A percentile compares a stretch with the other conserved stretches of the same genome.
Evolutionary conservation across 768 basidiomycete genomes (phyloP).

Genomic region (Tricholoma matsutake): DNA sequence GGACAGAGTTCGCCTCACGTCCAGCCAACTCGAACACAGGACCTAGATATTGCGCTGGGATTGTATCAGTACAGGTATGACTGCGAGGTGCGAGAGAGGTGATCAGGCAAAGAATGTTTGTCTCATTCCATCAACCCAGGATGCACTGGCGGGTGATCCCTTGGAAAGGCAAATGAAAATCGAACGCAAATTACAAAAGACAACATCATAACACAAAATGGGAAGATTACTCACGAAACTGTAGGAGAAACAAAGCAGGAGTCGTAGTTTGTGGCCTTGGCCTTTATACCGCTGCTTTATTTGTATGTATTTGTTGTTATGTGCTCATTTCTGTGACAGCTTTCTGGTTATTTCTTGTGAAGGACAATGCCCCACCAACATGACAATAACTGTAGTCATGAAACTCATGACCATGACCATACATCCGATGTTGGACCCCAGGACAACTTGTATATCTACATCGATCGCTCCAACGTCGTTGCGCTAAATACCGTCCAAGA

Average conservation of each 20-base stretch:
- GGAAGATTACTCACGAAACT: conserved; percentile 21
- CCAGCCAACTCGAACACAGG: conserved; percentile 18
- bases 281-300: background rate
- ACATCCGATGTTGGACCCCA: conserved; percentile 52
- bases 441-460: conserved; percentile 70
- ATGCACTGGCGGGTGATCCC: conserved; percentile 71
- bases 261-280: background rate
- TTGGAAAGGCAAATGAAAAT: conserved; percentile 61
- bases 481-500: conserved; percentile 65
- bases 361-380: conserved; percentile 53
- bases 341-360: background rate
- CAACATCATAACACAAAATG: conserved; percentile 44
- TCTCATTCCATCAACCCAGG: conserved; percentile 74
- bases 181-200: conserved; percentile 89
- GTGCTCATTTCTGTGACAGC: background rate
- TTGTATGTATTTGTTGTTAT: conserved; percentile 2
- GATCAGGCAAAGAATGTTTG: conserved; percentile 53
- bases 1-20: conserved; percentile 24
- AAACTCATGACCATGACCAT: conserved; percentile 50
- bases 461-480: conserved; percentile 78
- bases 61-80: conserved; percentile 16
- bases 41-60: conserved; percentile 9
- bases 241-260: background rate
- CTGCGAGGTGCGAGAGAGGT: conserved; percentile 5
- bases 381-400: conserved; percentile 54